Base-by-base conservation (phyloP, 2,329 filamentous ascomycete species). In the Aspergillus cejpii region DNA sequence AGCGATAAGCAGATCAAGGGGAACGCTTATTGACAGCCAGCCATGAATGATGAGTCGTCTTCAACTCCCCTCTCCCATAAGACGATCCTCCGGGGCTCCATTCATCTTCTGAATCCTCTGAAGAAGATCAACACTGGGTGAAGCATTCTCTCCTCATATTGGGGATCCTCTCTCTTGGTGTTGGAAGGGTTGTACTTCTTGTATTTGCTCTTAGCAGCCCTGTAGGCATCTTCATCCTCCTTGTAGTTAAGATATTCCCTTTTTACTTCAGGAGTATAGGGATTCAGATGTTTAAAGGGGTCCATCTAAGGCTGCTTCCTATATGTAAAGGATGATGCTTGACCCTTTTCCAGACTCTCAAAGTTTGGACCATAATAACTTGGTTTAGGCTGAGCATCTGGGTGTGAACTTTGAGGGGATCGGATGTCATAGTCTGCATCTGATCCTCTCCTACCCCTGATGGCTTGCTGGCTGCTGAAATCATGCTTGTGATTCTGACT, bases 361-460 rank as follows among this genome's bases (percentile, higher is more conserved):
- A 47, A 41, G 20, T 41, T 41, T 11, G 3, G 39, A 1, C 40
- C 40, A 24, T 21, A 38, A 10, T 39, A 45, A 49, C 24, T 53
- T 20, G 27, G 27, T 14, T 1, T 6, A 29, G 27, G 27, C 7
- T n/a, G 27, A 12, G 11, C 27, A 29, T 1, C 14, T 5, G 2
- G 12, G 12, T 29, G 27, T n/a, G 27, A 6, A 2, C 7, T 12
- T 5, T 5, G 5, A 5, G 23, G 3, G 7, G 3, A 14, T 2
- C 3, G 11, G 5, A 29, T 12, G 14, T 29, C 27, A 2, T 29
- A 14, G 12, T 29, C 27, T 2, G 12, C 27, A 6, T 29, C 27
- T 6, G 27, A 29, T 11, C 27, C 27, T 29, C 27, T 29, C 14
- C 27, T 29, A 6, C 14, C 27, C 12, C 6, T 6, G 27, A 14